Base-by-base conservation (phyloP, 331 rosid species). In the Ulmus americana region DNA sequence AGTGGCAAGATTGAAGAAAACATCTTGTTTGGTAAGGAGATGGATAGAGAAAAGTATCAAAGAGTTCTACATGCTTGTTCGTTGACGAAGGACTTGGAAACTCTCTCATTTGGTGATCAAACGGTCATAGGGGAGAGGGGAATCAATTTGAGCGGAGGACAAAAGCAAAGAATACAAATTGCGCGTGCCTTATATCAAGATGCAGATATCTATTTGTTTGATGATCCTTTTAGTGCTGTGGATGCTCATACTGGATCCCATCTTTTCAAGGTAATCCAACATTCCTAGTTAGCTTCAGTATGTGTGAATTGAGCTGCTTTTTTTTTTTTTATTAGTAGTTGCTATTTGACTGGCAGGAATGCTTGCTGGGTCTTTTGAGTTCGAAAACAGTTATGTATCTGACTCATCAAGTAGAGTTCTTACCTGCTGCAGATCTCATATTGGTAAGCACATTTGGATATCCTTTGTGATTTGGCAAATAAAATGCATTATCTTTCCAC, bases 231-330 rank as follows among this genome's bases (percentile, higher is more conserved):
- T 50, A 88, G 96, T 66, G 97, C 97, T 39, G 95, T 91, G 50
- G 96, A 91, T 81, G 96, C 95, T 70, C 97, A 91, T 61, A 91
- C 96, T 20, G 97, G 96, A 45, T 91, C 97, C 48, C 97, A 91
- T 70, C 88, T 91, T 62, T 91, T 88, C 74, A 91, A 91, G 97
- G 97, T 86, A 74, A 81, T 66, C 54, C 46, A 8, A 14, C 35
- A 54, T 59, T 53, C 61, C 45, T 57, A 7, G 2, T 71, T 55
- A 28, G 35, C 44, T 12, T 42, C 6, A 50, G 15, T 4, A 40
- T 38, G 15, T 22, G 40, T 56, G 48, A 12, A 47, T 40, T 10
- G 28, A 65, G 13, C 12, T n/a, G n/a, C n/a, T 5, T 53, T 67
- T 1, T 18, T 15, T 7, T 18, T 5, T 8, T 7, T 4, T 38